Evolutionary conservation across 2,329 filamentous ascomycete genomes (phyloP).

Genomic region (Scytalidium lignicola): DNA sequence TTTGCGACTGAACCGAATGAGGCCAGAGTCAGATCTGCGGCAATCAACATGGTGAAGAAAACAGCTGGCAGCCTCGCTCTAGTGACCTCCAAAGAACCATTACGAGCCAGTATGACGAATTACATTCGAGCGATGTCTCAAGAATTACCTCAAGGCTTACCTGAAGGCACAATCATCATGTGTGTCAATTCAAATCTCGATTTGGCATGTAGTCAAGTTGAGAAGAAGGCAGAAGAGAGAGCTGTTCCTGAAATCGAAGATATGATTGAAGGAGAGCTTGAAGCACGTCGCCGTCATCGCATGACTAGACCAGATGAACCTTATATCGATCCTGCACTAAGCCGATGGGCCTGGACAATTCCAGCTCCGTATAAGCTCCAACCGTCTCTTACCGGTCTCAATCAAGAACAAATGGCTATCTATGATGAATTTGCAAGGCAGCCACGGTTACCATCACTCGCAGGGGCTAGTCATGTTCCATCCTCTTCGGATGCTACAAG

Average conservation of each 20-base stretch:
- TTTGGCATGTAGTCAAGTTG: slow-evolving; percentile 85
- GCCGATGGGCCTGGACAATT: slow-evolving; percentile 88
- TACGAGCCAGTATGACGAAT: slow-evolving; percentile 95
- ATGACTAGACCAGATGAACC: slow-evolving; percentile 72
- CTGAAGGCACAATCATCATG: slow-evolving; percentile 95
- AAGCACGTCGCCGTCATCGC: slow-evolving; percentile 71
- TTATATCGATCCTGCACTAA: slow-evolving; percentile 77
- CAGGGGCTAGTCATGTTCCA: slow-evolving; percentile 50
- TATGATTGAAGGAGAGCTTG: slow-evolving; percentile 77
- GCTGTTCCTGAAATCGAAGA: slow-evolving; percentile 93
- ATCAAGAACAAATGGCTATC: slow-evolving; percentile 87
- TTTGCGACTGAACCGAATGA: slow-evolving; percentile 92
- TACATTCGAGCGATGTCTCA: slow-evolving; percentile 73
- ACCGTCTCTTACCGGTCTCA: slow-evolving; percentile 66
- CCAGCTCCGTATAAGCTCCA: slow-evolving; percentile 89
- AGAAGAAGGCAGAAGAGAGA: slow-evolving; percentile 90
- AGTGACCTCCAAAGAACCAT: slow-evolving; percentile 96
- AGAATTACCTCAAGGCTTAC: slow-evolving; percentile 71
- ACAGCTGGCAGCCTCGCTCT: slow-evolving; percentile 89
- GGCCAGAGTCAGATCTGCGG: slow-evolving; percentile 76
- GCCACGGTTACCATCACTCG: slow-evolving; percentile 57
- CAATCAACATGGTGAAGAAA: slow-evolving; percentile 90
- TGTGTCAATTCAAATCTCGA: slow-evolving; percentile 98
- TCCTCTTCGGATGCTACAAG: slow-evolving; percentile 57
- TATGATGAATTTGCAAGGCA: slow-evolving; percentile 95